These are phyloP conservation scores for Dalbergia cultrata DNA, from an alignment of 306 rosid genomes.

Conservation along the genomic window DNA sequence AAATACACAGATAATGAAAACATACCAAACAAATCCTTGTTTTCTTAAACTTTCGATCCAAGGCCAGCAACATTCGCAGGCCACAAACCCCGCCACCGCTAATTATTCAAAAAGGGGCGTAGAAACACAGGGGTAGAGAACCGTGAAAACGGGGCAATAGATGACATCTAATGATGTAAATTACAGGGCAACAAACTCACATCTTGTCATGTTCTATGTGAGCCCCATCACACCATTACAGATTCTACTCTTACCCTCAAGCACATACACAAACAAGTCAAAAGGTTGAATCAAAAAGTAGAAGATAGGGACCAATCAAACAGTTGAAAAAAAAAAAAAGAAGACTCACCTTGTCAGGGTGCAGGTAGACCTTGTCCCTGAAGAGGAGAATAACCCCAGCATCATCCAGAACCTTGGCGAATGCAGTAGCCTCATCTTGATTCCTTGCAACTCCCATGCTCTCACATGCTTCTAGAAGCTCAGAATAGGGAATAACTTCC, in stretches of 20 bases:
- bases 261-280: constrained; percentile 18
- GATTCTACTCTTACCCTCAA: constrained; percentile 9
- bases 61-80: not conserved
- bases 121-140: not conserved
- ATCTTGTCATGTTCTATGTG: constrained; percentile 14
- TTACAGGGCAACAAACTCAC: not conserved
- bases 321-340: not conserved
- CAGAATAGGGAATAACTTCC: constrained; percentile 68
- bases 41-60: not conserved
- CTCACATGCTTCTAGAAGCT: constrained; percentile 78
- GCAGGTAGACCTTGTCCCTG: constrained; percentile 90
- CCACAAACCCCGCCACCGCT: not conserved
- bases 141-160: constrained; percentile 2
- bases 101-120: not conserved
- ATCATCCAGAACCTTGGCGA: constrained; percentile 82
- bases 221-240: constrained; percentile 31
- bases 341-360: constrained; percentile 79
- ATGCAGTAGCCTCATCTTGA: constrained; percentile 72
- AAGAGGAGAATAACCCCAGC: constrained; percentile 91
- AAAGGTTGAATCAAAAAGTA: not conserved
- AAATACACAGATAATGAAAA: no score
- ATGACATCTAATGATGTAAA: not conserved
- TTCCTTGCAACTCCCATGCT: constrained; percentile 85
- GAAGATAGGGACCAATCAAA: not conserved
- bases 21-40: no score